Percentiles rank a stretch among this genome's conserved stretches.
Conservation (phyloP, 2,329 filamentous ascomycete species). For the Nemania sp. region DNA sequence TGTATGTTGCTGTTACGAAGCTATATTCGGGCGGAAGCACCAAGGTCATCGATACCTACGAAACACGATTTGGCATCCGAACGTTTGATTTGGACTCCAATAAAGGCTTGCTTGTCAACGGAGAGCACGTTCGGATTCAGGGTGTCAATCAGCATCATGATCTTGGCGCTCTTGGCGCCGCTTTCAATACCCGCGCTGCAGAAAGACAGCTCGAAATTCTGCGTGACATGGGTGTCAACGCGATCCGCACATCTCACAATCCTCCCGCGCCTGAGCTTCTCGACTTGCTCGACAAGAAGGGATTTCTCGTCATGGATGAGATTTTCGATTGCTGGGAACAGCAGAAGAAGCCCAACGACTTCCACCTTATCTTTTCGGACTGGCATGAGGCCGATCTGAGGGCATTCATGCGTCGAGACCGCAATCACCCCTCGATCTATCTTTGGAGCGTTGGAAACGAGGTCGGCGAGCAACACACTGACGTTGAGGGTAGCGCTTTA, state of each 20-base stretch:
- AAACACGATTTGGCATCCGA: slow-evolving; percentile 55
- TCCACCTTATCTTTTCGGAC: slow-evolving; percentile 54
- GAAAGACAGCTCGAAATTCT: slow-evolving; percentile 53
- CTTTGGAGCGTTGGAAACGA: slow-evolving; percentile 60
- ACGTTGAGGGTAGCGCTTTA: slow-evolving; percentile 25
- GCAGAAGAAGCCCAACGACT: slow-evolving; percentile 53
- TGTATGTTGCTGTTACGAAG: slow-evolving; percentile 51
- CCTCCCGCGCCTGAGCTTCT: slow-evolving; percentile 55
- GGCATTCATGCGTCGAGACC: slow-evolving; percentile 53
- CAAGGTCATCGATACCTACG: slow-evolving; percentile 47
- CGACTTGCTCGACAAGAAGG: slow-evolving; percentile 52
- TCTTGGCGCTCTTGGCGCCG: slow-evolving; percentile 52
- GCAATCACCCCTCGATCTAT: slow-evolving; percentile 57
- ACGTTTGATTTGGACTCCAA: slow-evolving; percentile 43
- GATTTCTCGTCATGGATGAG: slow-evolving; percentile 56
- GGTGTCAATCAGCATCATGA: slow-evolving; percentile 57
- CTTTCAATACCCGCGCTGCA: slow-evolving; percentile 54
- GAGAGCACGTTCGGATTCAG: slow-evolving; percentile 46
- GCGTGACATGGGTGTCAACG: slow-evolving; percentile 53
- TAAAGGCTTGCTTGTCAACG: slow-evolving; percentile 51
- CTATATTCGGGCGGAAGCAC: slow-evolving; percentile 31
- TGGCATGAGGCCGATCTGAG: slow-evolving; percentile 58
- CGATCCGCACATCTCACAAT: slow-evolving; percentile 56
- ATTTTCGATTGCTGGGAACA: slow-evolving; percentile 55
- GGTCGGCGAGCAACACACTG: slow-evolving; percentile 49